Conservation (phyloP, 2,329 filamentous ascomycete species). For the Aspergillus awamori region DNA sequence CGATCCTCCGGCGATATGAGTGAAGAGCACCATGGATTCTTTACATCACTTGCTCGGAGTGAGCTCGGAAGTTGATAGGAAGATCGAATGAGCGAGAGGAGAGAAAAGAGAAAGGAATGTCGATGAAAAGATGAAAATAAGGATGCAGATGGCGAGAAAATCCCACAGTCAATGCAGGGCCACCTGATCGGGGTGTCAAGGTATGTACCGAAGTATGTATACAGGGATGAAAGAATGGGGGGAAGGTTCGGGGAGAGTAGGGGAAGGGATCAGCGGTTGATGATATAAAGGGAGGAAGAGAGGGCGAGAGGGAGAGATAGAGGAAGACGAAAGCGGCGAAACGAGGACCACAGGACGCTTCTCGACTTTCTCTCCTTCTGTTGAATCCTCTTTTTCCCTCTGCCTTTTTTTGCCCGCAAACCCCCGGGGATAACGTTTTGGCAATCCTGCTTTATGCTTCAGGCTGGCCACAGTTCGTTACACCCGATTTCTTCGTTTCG, state of each 20-base stretch:
- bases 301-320: too few species aligned
- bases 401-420: neutral
- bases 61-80: neutral
- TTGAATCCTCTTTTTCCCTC: neutral
- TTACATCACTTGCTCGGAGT: constrained; percentile 23
- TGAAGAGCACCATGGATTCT: constrained; percentile 30
- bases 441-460: constrained; percentile 3
- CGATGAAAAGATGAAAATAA: neutral
- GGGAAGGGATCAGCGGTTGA: neutral
- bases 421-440: neutral
- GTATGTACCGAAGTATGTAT: neutral
- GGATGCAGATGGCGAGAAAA: neutral
- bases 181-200: neutral
- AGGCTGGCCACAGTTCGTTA: constrained; percentile 4
- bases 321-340: neutral
- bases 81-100: neutral
- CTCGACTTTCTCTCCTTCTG: too few species aligned
- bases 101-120: neutral
- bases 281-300: neutral
- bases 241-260: neutral
- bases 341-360: neutral
- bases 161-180: constrained; percentile 1
- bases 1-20: constrained; percentile 18
- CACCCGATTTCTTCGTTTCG: neutral
- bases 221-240: neutral